Percentiles rank a stretch among this genome's conserved stretches.
Evolutionary conservation across 768 basidiomycete species (phyloP).

Genomic region (Porpolomopsis calyptriformis): DNA sequence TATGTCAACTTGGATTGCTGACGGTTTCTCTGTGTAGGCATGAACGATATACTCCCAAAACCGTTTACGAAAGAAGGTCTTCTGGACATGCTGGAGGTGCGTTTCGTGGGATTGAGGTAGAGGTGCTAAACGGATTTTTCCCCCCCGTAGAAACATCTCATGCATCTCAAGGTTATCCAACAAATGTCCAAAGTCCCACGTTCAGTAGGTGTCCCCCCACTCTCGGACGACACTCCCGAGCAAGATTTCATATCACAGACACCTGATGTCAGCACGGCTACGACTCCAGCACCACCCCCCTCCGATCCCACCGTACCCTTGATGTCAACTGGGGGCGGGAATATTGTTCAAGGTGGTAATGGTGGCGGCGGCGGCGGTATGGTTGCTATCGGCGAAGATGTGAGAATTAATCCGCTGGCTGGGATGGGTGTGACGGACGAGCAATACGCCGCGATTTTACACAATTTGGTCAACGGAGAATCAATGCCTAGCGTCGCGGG

Average conservation of each 20-base stretch:
- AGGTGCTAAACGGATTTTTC: too few relatives aligned
- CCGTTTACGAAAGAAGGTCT: slow-evolving; percentile 94
- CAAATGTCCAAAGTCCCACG: slow-evolving; percentile 59
- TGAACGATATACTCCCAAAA: slow-evolving; percentile 96
- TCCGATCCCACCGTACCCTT: slow-evolving; percentile 2
- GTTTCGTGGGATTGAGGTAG: slow-evolving; percentile 5
- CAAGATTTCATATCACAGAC: slow-evolving; percentile 41
- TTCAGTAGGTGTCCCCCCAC: slow-evolving; percentile 54
- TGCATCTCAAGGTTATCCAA: slow-evolving; percentile 79
- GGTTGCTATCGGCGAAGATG: slow-evolving; percentile 41
- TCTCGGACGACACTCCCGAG: slow-evolving; percentile 44
- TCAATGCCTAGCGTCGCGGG: slow-evolving; percentile 24
- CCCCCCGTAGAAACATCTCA: slow-evolving; percentile 84
- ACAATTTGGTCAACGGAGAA: slow-evolving; percentile 60
- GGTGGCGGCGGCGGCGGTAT: slow-evolving; percentile 13
- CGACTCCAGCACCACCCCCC: slow-evolving; percentile 1
- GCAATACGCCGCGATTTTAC: slow-evolving; percentile 72
- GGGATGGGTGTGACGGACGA: slow-evolving; percentile 85
- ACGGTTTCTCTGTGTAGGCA: slow-evolving; percentile 35
- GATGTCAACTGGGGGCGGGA: slow-evolving; percentile 14
- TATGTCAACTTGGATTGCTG: background rate
- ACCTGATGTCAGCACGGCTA: slow-evolving; percentile 8
- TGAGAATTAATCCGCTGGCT: slow-evolving; percentile 70
- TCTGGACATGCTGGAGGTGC: slow-evolving; percentile 83
- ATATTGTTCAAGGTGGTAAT: slow-evolving; percentile 10